Base-by-base conservation (phyloP, 2,329 filamentous ascomycete species). In the Cordyceps farinosa region DNA sequence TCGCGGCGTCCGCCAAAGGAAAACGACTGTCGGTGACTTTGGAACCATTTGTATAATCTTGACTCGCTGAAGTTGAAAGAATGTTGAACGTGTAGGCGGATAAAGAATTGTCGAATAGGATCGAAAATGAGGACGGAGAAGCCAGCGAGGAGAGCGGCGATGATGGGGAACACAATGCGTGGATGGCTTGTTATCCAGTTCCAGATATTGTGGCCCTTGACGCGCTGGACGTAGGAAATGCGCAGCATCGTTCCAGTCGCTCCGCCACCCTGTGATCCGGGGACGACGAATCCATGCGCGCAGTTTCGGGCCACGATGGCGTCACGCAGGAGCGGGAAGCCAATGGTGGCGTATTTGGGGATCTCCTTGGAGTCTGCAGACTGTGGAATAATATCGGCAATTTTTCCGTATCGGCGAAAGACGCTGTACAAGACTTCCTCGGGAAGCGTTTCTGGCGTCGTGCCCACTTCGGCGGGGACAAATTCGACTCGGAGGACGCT, bases 291-390 rank as follows among this genome's bases (percentile, higher is more conserved):
- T 0, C 94, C 93, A 73, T 99, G 95, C 77, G 97, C 83, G 71
- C 94, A 98, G 70, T 96, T 97, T 69, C 91, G 89, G 0, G 93
- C 92, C 86, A 95, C 92, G 62, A 96, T 89, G 7, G 92, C 89
- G 70, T 90, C 89, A 42, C 90, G 84, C 15, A 90, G 81, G 8
- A 84, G 82, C 1, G 85, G 81, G 70, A 95, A 98, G 70, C 92
- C 90, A 29, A 98, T 76, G 60, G 87, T 85, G 0, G 93, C 92
- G 74, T 87, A 97, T 69, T 87, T 88, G 0, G 95, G 94, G 3
- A 90, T 71, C 1, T 92, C 80, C 74, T 97, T 97, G 11, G 92
- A 96, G 70, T 97, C 93, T 3, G 89, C 87, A 0, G 92, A 86
- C 72, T 97, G 92, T 1, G 88, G 84, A 2, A 85, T 81, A 64